These are phyloP conservation scores for Yamadazyma kanchanaburiensis DNA, from an alignment of 1,139 yeast genomes.

Conservation along the genomic window DNA sequence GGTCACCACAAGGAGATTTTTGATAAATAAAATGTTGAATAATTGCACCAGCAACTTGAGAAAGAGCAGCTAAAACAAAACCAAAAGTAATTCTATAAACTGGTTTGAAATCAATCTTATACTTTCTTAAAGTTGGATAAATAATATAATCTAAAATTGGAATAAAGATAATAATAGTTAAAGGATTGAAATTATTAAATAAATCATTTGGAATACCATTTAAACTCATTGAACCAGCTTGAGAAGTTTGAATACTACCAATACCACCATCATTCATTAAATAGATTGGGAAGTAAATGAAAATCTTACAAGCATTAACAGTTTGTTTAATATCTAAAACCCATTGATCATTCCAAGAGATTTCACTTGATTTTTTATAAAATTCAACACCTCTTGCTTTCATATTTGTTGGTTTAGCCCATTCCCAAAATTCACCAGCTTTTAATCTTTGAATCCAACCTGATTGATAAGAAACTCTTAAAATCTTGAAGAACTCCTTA, in stretches of 20 bases:
- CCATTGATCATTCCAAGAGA: slow-evolving; percentile 53
- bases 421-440: slow-evolving; percentile 47
- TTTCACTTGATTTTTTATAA: slow-evolving; percentile 23
- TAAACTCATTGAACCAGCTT: slow-evolving; percentile 63
- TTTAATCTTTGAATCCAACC: slow-evolving; percentile 38
- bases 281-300: slow-evolving; percentile 60
- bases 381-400: slow-evolving; percentile 32
- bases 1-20: slow-evolving; percentile 39
- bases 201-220: slow-evolving; percentile 73
- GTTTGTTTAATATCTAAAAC: slow-evolving; percentile 62
- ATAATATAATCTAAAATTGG: slow-evolving; percentile 58
- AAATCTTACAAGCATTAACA: slow-evolving; percentile 57
- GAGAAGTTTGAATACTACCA: slow-evolving; percentile 60
- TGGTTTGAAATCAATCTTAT: slow-evolving; percentile 36
- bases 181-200: slow-evolving; percentile 64
- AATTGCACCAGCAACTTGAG: slow-evolving; percentile 41
- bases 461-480: slow-evolving; percentile 34
- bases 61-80: slow-evolving; percentile 30
- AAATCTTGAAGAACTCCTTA: slow-evolving; percentile 38
- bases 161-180: slow-evolving; percentile 60
- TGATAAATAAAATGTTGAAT: slow-evolving; percentile 33
- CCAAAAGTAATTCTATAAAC: slow-evolving; percentile 35
- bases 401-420: slow-evolving; percentile 52
- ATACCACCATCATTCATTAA: slow-evolving; percentile 66
- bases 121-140: slow-evolving; percentile 58